Conservation (phyloP, 352 stramenopile species). For the Globisporangium spinosum region DNA sequence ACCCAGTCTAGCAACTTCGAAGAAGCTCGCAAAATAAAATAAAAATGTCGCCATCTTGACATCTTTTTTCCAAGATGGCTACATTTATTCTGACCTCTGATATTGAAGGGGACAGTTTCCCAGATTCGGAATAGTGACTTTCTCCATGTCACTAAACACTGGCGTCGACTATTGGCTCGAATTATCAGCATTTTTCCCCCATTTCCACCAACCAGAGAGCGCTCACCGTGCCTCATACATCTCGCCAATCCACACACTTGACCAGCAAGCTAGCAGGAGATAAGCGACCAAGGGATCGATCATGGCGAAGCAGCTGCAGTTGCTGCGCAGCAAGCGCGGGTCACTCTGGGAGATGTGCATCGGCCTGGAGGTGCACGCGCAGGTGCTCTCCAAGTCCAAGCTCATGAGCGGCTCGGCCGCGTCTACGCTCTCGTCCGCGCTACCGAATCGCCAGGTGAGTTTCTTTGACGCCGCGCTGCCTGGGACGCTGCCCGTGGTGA, state of each 20-base stretch:
- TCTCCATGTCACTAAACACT: not conserved
- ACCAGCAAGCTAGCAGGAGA: not conserved
- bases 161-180: not conserved
- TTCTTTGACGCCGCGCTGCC: not conserved
- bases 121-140: not conserved
- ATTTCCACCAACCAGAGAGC: not conserved
- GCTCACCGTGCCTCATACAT: not conserved
- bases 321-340: not conserved
- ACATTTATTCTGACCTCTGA: not conserved
- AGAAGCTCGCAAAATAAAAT: not conserved
- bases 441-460: not conserved
- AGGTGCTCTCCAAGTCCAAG: not conserved
- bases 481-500: not conserved
- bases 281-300: not conserved
- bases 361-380: not conserved
- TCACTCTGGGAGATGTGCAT: not conserved
- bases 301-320: not conserved
- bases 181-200: not conserved
- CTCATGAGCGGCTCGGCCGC: not conserved
- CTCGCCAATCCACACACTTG: not conserved
- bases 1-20: not conserved
- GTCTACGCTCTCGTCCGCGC: not conserved
- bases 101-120: not conserved
- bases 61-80: not conserved
- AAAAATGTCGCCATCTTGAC: not conserved